Percentiles rank a stretch among this genome's conserved stretches.
Evolutionary conservation across 2,329 filamentous ascomycete genomes (phyloP).

Genomic region (Hirsutella thompsonii): DNA sequence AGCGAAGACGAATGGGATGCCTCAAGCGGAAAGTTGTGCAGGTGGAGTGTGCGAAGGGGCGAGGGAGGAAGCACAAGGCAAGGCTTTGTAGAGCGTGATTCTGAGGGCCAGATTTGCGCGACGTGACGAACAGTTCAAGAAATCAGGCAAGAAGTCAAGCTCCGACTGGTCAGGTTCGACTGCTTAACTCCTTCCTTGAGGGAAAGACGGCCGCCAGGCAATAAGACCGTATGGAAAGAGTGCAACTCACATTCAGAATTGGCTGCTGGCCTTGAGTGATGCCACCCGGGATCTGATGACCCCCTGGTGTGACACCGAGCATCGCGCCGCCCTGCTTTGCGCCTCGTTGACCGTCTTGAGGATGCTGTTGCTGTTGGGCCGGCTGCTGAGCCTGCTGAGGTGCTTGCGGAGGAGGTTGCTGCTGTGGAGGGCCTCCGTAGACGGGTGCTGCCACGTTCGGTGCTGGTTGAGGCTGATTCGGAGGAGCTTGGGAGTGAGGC

Average conservation of each 20-base stretch:
- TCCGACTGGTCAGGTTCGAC: no score
- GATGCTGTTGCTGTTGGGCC: slow-evolving; percentile 30
- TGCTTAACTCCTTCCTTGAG: no score
- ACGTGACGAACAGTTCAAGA: no score
- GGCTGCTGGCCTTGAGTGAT: slow-evolving; percentile 29
- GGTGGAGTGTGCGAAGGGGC: no score
- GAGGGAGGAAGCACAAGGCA: no score
- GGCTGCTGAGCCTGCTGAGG: slow-evolving; percentile 18
- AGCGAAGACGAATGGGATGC: no score
- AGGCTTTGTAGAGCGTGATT: no score
- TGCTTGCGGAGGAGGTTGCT: slow-evolving; percentile 2
- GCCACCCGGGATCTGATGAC: slow-evolving; percentile 24
- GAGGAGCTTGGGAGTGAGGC: slow-evolving; percentile 34
- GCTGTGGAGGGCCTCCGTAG: slow-evolving; percentile 58
- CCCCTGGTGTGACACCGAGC: slow-evolving; percentile 29
- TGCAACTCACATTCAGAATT: slow-evolving; percentile 36
- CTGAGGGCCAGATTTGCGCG: no score
- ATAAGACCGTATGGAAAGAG: slow-evolving; percentile 4
- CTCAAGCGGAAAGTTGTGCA: no score
- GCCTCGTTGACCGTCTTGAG: slow-evolving; percentile 51
- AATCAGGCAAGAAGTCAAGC: no score
- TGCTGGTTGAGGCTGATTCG: slow-evolving; percentile 40
- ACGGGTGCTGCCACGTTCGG: slow-evolving; percentile 48
- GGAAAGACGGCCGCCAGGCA: no score
- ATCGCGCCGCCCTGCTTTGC: slow-evolving; percentile 29